Conservation (phyloP, 1,139 yeast species). For the Suzukiozyma palmioleophila region DNA sequence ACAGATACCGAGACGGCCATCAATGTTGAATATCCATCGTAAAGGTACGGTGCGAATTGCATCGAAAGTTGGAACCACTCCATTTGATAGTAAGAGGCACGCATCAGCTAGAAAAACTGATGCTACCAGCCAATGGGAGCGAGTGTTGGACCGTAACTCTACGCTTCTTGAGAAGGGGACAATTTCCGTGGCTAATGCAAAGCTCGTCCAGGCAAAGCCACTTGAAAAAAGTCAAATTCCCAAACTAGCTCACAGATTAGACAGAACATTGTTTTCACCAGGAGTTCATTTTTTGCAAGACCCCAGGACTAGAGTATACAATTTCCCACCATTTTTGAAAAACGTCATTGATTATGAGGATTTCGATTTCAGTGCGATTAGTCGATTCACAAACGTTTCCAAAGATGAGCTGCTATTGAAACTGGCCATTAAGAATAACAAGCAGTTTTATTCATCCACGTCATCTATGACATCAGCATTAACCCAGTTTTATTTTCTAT, state of each 20-base stretch:
- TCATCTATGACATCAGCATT: slow-evolving; percentile 80
- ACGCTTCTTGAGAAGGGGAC: not conserved
- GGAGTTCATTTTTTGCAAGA: slow-evolving; percentile 80
- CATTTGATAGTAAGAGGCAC: slow-evolving; percentile 7
- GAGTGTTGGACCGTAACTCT: not conserved
- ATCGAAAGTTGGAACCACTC: slow-evolving; percentile 3
- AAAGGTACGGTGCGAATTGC: not conserved
- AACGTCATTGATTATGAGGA: slow-evolving; percentile 63
- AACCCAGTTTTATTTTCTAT: slow-evolving; percentile 70
- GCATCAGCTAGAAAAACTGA: not conserved
- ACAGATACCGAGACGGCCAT: no score
- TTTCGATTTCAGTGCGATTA: slow-evolving; percentile 58
- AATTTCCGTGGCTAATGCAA: slow-evolving; percentile 6
- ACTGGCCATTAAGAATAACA: slow-evolving; percentile 40
- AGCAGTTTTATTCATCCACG: slow-evolving; percentile 70
- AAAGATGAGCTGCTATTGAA: slow-evolving; percentile 51
- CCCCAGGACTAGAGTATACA: slow-evolving; percentile 67
- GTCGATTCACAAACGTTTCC: slow-evolving; percentile 62
- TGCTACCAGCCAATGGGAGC: not conserved
- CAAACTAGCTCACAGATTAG: slow-evolving; percentile 56
- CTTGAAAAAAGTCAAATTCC: slow-evolving; percentile 29
- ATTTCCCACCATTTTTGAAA: slow-evolving; percentile 61
- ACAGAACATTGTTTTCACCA: slow-evolving; percentile 71
- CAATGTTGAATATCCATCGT: no score
- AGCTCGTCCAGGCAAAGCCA: slow-evolving; percentile 18